A percentile compares a stretch with the other conserved stretches of the same genome.
Conservation (phyloP, 495 filamentous ascomycete genomes). For the Trichoderma gamsii region DNA sequence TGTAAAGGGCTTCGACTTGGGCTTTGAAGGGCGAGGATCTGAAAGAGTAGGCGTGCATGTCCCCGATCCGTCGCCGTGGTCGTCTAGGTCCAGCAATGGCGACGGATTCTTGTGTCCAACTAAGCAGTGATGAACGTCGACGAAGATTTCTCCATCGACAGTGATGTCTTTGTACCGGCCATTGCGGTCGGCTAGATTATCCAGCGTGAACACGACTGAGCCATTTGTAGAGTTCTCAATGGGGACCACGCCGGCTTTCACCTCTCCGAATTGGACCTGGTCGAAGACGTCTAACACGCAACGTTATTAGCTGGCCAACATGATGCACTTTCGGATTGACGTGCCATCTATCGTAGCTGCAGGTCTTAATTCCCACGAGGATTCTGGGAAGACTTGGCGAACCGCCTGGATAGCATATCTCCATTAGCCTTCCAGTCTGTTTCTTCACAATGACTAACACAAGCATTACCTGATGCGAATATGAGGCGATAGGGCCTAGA, state of each 20-base stretch:
- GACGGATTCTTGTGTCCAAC: constrained; percentile 41
- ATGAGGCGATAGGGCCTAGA: constrained; percentile 76
- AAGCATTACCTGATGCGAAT: constrained; percentile 77
- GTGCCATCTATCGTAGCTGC: constrained; percentile 59
- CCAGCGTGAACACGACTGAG: constrained; percentile 79
- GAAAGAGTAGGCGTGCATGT: constrained; percentile 18
- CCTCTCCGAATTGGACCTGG: constrained; percentile 58
- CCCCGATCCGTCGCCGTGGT: constrained; percentile 18
- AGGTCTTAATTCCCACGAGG: constrained; percentile 50
- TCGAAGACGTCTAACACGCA: constrained; percentile 62
- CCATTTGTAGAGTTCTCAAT: constrained; percentile 97
- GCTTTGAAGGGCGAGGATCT: constrained; percentile 20
- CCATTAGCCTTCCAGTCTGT: not conserved
- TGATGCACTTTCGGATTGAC: not conserved
- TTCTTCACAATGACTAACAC: not conserved
- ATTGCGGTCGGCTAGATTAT: constrained; percentile 72
- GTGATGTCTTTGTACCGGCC: constrained; percentile 54
- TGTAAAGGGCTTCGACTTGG: constrained; percentile 30
- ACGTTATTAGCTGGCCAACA: constrained; percentile 14
- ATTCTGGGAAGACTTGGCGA: constrained; percentile 51
- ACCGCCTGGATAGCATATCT: constrained; percentile 50
- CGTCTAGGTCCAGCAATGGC: constrained; percentile 19
- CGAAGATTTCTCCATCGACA: constrained; percentile 75
- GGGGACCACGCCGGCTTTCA: constrained; percentile 74
- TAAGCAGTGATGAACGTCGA: constrained; percentile 81